phyloP scores from a whole-genome alignment of 169 alveolate genomes.

The Besnoitia besnoiti region DNA sequence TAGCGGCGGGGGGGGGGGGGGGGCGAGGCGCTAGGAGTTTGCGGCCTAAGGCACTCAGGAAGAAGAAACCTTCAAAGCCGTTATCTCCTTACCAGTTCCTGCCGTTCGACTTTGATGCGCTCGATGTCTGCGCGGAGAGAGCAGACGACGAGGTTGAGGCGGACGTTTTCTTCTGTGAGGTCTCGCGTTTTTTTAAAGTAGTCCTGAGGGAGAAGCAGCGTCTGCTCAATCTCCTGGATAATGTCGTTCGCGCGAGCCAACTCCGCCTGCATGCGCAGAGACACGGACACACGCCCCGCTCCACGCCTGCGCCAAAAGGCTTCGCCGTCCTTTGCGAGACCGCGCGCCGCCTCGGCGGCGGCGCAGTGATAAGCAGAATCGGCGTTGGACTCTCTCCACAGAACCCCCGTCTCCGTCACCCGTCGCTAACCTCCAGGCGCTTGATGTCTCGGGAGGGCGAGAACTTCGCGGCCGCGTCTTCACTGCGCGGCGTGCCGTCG shows the following conservation, averaged over 20 bases:
- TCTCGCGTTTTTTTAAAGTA: constrained; percentile 21
- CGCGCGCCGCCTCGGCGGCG: background rate
- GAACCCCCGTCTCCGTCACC: background rate
- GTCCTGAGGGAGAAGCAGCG: constrained; percentile 26
- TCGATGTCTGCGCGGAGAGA: constrained; percentile 7
- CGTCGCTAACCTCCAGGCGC: background rate
- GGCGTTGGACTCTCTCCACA: background rate
- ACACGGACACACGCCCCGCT: background rate
- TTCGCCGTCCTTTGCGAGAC: background rate
- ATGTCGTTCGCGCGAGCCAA: background rate
- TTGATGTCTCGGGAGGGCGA: background rate
- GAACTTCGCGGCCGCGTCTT: no score
- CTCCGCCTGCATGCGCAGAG: background rate
- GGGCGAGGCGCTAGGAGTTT: no score
- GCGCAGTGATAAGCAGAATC: background rate
- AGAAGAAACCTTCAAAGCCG: no score
- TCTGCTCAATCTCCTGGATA: constrained; percentile 13
- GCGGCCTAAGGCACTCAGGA: no score
- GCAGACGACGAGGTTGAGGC: background rate
- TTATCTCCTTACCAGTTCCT: constrained; percentile 30
- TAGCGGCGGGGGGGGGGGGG: no score
- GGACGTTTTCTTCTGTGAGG: constrained; percentile 3
- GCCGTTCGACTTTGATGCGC: background rate
- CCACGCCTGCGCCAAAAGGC: background rate
- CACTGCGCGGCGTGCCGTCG: background rate